phyloP scores from a whole-genome alignment of 2,329 filamentous ascomycete species.

The Colletotrichum truncatum region DNA sequence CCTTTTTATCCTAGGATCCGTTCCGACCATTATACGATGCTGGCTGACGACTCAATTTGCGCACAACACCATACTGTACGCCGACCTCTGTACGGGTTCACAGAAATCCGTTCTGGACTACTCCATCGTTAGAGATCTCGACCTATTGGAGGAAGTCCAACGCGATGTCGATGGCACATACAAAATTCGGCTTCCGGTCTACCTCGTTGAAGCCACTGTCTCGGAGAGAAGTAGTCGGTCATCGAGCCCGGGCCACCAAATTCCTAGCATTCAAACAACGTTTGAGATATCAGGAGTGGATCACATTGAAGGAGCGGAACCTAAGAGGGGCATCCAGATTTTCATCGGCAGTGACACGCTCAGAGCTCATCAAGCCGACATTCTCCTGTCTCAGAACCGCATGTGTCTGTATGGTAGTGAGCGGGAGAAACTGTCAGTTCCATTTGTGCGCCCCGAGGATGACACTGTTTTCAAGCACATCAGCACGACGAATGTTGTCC shows the following conservation, averaged over 20 bases:
- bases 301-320: constrained; percentile 56
- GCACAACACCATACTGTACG: constrained; percentile 88
- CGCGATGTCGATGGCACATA: constrained; percentile 72
- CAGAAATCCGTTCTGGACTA: constrained; percentile 86
- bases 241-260: constrained; percentile 75
- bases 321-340: constrained; percentile 77
- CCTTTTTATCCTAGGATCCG: constrained; percentile 85
- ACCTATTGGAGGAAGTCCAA: constrained; percentile 72
- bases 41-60: constrained; percentile 94
- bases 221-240: constrained; percentile 79
- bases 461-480: constrained; percentile 83
- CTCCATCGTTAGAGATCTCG: constrained; percentile 78
- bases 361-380: constrained; percentile 85
- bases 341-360: constrained; percentile 92
- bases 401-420: constrained; percentile 90
- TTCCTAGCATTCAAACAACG: constrained; percentile 81
- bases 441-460: constrained; percentile 91
- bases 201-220: constrained; percentile 89
- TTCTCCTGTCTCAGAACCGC: constrained; percentile 91
- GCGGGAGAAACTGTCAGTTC: constrained; percentile 86
- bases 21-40: constrained; percentile 93
- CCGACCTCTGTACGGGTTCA: constrained; percentile 90
- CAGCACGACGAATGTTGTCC: constrained; percentile 66
- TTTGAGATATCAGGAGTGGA: constrained; percentile 77
- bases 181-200: constrained; percentile 82